Conservation (phyloP, 1,284 basidiomycete genomes). For the Ustilago sp. region DNA sequence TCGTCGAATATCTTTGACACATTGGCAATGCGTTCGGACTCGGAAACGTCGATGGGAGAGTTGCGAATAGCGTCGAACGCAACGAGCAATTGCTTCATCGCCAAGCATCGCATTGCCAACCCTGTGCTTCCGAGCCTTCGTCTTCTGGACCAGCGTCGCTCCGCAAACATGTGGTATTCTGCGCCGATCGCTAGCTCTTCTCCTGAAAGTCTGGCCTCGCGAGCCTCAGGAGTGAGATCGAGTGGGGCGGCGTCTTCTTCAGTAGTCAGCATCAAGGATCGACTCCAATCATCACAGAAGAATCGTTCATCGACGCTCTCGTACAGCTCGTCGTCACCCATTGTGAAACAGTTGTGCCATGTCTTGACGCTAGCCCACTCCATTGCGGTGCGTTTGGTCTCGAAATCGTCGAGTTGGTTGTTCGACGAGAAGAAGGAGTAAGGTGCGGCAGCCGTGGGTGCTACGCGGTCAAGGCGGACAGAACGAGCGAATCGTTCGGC, state of each 20-base stretch:
- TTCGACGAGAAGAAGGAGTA: slow-evolving; percentile 33
- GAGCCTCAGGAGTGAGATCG: background rate
- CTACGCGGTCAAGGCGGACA: slow-evolving; percentile 39
- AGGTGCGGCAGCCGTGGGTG: slow-evolving; percentile 34
- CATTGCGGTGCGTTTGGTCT: slow-evolving; percentile 40
- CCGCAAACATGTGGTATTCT: slow-evolving; percentile 26
- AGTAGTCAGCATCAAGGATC: slow-evolving; percentile 18
- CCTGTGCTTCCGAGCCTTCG: slow-evolving; percentile 37
- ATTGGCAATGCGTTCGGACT: slow-evolving; percentile 19
- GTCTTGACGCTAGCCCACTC: slow-evolving; percentile 46
- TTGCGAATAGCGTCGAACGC: slow-evolving; percentile 30
- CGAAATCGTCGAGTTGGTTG: slow-evolving; percentile 34
- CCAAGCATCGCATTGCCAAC: slow-evolving; percentile 37
- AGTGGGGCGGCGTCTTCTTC: background rate
- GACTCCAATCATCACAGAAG: slow-evolving; percentile 38
- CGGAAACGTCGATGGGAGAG: slow-evolving; percentile 14
- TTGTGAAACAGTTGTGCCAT: slow-evolving; percentile 41
- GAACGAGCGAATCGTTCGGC: slow-evolving; percentile 41
- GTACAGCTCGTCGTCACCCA: slow-evolving; percentile 47
- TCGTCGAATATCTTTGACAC: slow-evolving; percentile 23
- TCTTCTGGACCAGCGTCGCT: slow-evolving; percentile 23
- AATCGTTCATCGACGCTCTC: slow-evolving; percentile 39
- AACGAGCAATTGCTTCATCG: slow-evolving; percentile 25
- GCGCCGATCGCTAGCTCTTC: background rate
- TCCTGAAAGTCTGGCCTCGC: background rate